Percentiles rank a stretch among this genome's conserved stretches.
phyloP scores from a whole-genome alignment of 495 filamentous ascomycete genomes.

The Penicillium tannophilum region DNA sequence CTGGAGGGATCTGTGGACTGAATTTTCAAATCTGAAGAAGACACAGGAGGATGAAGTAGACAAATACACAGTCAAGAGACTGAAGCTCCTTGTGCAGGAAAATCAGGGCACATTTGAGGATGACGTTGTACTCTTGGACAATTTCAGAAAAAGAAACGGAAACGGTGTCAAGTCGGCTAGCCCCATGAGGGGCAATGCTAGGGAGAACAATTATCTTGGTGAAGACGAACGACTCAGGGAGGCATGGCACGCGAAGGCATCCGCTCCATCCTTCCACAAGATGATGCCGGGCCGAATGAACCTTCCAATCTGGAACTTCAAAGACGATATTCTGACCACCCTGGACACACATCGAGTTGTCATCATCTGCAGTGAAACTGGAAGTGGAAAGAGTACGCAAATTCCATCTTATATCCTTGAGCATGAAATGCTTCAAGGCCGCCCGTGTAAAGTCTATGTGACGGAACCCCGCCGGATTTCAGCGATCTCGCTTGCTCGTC shows the following conservation, averaged over 20 bases:
- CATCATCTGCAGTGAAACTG: constrained; percentile 94
- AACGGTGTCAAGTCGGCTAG: constrained; percentile 48
- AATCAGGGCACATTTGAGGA: constrained; percentile 56
- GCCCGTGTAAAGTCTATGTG: constrained; percentile 87
- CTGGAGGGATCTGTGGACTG: constrained; percentile 86
- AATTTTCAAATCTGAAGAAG: constrained; percentile 71
- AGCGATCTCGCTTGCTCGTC: constrained; percentile 84
- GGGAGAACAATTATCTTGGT: constrained; percentile 44
- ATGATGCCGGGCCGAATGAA: constrained; percentile 62
- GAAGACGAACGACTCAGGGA: constrained; percentile 56
- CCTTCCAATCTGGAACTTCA: constrained; percentile 88
- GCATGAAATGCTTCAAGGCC: constrained; percentile 77
- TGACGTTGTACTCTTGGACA: constrained; percentile 71
- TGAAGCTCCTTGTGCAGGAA: constrained; percentile 52
- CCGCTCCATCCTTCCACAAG: constrained; percentile 52
- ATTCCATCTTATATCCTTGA: constrained; percentile 91
- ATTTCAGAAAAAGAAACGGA: constrained; percentile 65
- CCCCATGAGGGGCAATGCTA: constrained; percentile 36
- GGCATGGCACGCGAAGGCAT: constrained; percentile 71
- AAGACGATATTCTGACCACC: constrained; percentile 68
- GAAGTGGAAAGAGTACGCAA: constrained; percentile 96
- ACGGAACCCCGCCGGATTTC: constrained; percentile 97
- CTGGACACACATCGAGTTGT: constrained; percentile 78
- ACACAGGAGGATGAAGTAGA: constrained; percentile 68
- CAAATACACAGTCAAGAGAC: constrained; percentile 54